Evolutionary conservation across 768 basidiomycete genomes (phyloP), one percentile per base, ranked within the genome.

Genomic region (Pulveroboletus sp.): DNA sequence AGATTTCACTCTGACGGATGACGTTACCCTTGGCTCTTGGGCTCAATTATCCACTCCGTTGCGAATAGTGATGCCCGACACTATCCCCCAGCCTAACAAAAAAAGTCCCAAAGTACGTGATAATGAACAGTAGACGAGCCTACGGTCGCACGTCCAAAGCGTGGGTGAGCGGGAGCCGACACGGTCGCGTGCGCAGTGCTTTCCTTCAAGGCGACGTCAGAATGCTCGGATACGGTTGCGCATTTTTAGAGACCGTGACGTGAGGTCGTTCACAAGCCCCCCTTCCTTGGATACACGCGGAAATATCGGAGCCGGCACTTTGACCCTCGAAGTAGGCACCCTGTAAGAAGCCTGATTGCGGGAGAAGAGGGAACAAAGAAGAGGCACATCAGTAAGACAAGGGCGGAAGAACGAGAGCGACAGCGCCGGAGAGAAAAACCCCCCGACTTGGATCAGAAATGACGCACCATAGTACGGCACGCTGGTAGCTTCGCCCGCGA

Each of bases 401-500:
- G 2, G 6, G 7, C 36, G 49, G 11, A 32, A 8, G 3, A 39
- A 8, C 33, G 21, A 26, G 11, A 15, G 9, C 4, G 11, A 15
- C 18, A 50, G 24, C 8, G 4, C n/a, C 5, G 27, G 8, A 28
- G 5, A 28, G 5, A 28, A 17, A 10, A 42, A 13, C 14, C 6
- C 1, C 15, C 9, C 4, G 5, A 13, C 11, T 42, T 8, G 8
- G 30, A 21, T 17, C 7, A 9, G 24, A 21, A n/a, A 38, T 13
- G 13, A 68, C 76, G 39, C 44, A 80, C 82, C 82, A 55, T 74
- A 83, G 66, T 79, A 81, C 54, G 75, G 74, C 43, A 71, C 62
- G 53, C 77, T 82, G 17, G 77, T 82, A 6, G 76, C 80, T 60
- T 84, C 82, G 5, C 82, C 83, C 0, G 81, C 77, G 58, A 84